Conservation (phyloP, 331 rosid genomes). For the Acacia concinna region DNA sequence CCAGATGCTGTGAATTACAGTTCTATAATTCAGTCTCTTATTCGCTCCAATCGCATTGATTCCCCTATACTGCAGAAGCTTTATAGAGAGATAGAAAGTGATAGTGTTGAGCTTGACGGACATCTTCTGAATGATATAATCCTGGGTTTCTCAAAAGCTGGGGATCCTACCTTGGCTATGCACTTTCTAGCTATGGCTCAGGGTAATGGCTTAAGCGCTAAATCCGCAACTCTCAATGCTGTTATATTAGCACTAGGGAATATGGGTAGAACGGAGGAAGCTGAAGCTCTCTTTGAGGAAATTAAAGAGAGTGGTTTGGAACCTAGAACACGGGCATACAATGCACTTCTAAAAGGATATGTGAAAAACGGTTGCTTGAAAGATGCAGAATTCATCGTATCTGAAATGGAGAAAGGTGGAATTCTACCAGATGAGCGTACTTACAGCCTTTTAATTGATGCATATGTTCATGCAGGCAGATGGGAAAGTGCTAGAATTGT, state of each 20-base stretch:
- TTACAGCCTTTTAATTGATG: slow-evolving; percentile 78
- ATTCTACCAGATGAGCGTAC: slow-evolving; percentile 83
- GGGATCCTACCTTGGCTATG: slow-evolving; percentile 73
- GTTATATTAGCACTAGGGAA: slow-evolving; percentile 73
- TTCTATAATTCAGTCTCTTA: slow-evolving; percentile 74
- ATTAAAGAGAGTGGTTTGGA: slow-evolving; percentile 75
- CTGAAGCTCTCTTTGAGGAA: slow-evolving; percentile 91
- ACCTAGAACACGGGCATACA: slow-evolving; percentile 80
- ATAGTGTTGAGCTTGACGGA: slow-evolving; percentile 74
- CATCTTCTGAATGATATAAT: slow-evolving; percentile 79
- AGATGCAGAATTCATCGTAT: slow-evolving; percentile 84
- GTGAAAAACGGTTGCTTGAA: slow-evolving; percentile 70
- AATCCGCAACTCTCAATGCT: slow-evolving; percentile 63
- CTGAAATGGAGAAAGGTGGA: slow-evolving; percentile 81
- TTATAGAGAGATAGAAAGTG: slow-evolving; percentile 68
- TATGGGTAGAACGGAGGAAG: slow-evolving; percentile 72
- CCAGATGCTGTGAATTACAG: slow-evolving; percentile 87
- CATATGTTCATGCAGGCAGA: slow-evolving; percentile 73
- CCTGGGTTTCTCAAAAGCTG: slow-evolving; percentile 77
- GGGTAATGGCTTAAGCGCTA: slow-evolving; percentile 73
- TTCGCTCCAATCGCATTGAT: slow-evolving; percentile 69
- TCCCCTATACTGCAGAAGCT: slow-evolving; percentile 80
- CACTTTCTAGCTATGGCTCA: slow-evolving; percentile 75
- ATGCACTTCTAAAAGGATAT: slow-evolving; percentile 85
- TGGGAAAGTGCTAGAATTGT: slow-evolving; percentile 94